These are phyloP conservation scores for Globisporangium parvum DNA, from an alignment of 352 stramenopile species.

Conservation along the genomic window DNA sequence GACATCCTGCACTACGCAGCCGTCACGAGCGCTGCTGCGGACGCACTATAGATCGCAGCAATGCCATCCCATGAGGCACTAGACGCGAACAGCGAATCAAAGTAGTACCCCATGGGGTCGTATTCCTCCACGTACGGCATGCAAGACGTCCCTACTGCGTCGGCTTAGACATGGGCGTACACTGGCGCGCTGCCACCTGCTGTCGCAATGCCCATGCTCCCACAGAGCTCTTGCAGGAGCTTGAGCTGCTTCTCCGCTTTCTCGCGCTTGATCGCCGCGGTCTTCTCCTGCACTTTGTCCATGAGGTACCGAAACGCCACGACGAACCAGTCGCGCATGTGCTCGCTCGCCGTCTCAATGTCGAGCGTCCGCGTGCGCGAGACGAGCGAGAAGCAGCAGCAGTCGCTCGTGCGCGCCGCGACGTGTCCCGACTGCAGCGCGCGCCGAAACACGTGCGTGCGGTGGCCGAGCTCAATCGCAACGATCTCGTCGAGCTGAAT, in stretches of 20 bases:
- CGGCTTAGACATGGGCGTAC: too few relatives aligned
- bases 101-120: too few relatives aligned
- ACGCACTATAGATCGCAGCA: not conserved
- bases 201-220: slow-evolving; percentile 14
- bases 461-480: slow-evolving; percentile 43
- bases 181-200: too few relatives aligned
- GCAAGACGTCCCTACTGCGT: too few relatives aligned
- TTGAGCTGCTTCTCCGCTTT: slow-evolving; percentile 72
- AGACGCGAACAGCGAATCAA: too few relatives aligned
- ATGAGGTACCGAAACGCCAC: slow-evolving; percentile 82
- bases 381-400: slow-evolving; percentile 69
- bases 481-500: slow-evolving; percentile 73
- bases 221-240: slow-evolving; percentile 70
- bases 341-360: slow-evolving; percentile 66
- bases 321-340: slow-evolving; percentile 80
- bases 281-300: slow-evolving; percentile 84
- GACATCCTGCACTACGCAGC: slow-evolving; percentile 41
- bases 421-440: slow-evolving; percentile 27
- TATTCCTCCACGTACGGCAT: too few relatives aligned
- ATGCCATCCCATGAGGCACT: too few relatives aligned
- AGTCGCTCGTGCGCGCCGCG: slow-evolving; percentile 15
- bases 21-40: not conserved
- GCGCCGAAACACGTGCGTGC: slow-evolving; percentile 63
- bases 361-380: slow-evolving; percentile 59
- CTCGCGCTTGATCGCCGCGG: slow-evolving; percentile 63